Conservation (phyloP, 805 yeast genomes). For the Saturnispora hagleri region DNA sequence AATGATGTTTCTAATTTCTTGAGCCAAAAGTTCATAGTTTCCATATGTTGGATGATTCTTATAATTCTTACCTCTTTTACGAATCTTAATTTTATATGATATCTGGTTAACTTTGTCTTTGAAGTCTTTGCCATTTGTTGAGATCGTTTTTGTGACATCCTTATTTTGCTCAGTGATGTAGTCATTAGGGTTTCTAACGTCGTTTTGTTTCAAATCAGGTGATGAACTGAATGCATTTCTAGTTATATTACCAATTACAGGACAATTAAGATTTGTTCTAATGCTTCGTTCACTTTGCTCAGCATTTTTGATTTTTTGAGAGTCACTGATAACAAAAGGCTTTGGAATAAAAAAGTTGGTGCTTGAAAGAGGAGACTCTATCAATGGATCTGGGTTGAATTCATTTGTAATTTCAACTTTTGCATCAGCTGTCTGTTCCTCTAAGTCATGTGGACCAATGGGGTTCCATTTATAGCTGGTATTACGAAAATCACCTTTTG, state of each 20-base stretch:
- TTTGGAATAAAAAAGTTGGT: slow-evolving; percentile 9
- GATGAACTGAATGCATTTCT: neutral
- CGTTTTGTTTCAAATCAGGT: neutral
- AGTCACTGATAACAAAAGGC: slow-evolving; percentile 9
- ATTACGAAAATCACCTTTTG: slow-evolving; percentile 2
- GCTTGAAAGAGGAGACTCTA: neutral
- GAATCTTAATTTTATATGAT: slow-evolving; percentile 23
- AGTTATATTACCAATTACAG: slow-evolving; percentile 7
- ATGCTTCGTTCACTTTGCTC: neutral
- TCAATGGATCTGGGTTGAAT: too few species aligned
- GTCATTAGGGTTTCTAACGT: too few species aligned
- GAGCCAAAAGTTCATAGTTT: slow-evolving; percentile 28
- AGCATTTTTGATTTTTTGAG: slow-evolving; percentile 1
- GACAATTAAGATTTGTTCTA: neutral
- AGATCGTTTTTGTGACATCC: neutral
- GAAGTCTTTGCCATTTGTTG: neutral
- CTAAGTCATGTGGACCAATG: neutral
- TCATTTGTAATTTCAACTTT: neutral
- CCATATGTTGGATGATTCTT: slow-evolving; percentile 19
- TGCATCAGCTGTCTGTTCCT: neutral
- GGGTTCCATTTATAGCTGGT: neutral
- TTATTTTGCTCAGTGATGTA: neutral
- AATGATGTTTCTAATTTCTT: slow-evolving; percentile 29
- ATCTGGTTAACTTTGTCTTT: slow-evolving; percentile 8
- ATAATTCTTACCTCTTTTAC: slow-evolving; percentile 16